Evolutionary conservation across 2,329 filamentous ascomycete genomes (phyloP), one percentile per base, ranked within the genome.

Genomic region (Talaromyces sp.): DNA sequence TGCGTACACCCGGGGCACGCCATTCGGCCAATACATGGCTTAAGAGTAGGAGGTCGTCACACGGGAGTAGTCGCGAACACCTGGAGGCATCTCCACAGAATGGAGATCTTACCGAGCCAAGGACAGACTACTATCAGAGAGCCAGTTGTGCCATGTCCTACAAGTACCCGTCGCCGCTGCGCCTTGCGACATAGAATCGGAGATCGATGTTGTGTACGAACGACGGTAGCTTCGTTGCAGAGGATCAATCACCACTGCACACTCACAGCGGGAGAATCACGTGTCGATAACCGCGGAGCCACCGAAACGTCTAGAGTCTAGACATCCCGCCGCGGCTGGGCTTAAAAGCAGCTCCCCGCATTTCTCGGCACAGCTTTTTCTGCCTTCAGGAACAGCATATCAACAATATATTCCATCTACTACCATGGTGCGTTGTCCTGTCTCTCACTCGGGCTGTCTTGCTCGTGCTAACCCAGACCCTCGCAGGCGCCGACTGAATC

Each of bases 1-100:
- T 68, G 78, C 76, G 69, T 77, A 80, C 69, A 79, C 74, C 72
- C 77, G 73, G 67, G 78, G 78, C 62, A 80, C 78, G 65, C 77
- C 77, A 75, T 79, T 77, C 65, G 78, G 78, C 78, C 78, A 80
- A 73, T 80, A 80, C 78, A 80, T 80, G 69, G 72, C 74, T 61
- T 56, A 61, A 71, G 66, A 66, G 67, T 61, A 63, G 59, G 62
- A 59, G 63, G 67, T 66, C 63, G 65, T 71, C 61, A 64, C 67
- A 54, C 60, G 52, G 41, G 19, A n/a, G 51, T 64, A 64, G 65
- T 53, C 61, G 55, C 61, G 64, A 58, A 65, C 69, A 72, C 68
- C 68, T 73, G 64, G 70, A 69, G 69, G 72, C 75, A 77, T 77
- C 68, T 72, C 75, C 68, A 64, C 61, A 41, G 38, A 57, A 58